Percentiles rank a stretch among this genome's conserved stretches.
Conservation (phyloP, 805 yeast species). For the Pichia pseudocactophila region DNA sequence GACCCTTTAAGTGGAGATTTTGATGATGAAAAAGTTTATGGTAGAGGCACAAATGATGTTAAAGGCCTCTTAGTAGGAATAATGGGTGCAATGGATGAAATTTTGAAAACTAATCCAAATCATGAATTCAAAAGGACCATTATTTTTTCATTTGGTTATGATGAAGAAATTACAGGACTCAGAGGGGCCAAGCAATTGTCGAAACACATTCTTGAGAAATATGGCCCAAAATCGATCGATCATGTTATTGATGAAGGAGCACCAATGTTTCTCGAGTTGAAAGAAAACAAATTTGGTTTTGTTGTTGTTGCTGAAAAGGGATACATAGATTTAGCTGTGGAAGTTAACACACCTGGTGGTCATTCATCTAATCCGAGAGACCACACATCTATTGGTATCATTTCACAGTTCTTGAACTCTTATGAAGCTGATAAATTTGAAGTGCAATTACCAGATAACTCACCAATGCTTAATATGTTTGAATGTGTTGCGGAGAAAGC, state of each 20-base stretch:
- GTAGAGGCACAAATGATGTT: constrained; percentile 72
- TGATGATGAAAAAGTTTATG: constrained; percentile 61
- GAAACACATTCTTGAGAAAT: constrained; percentile 37
- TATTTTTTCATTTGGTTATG: constrained; percentile 62
- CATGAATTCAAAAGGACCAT: constrained; percentile 39
- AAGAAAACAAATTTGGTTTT: constrained; percentile 33
- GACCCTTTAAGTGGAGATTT: constrained; percentile 58
- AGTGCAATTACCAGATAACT: constrained; percentile 37
- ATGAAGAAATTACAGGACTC: constrained; percentile 64
- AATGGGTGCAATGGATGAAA: constrained; percentile 52
- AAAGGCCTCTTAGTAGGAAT: constrained; percentile 60
- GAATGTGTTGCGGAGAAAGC: constrained; percentile 57
- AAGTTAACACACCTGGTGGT: constrained; percentile 48
- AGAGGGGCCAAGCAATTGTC: constrained; percentile 52
- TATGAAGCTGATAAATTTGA: constrained; percentile 51
- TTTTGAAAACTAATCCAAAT: constrained; percentile 47
- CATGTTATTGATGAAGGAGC: constrained; percentile 51
- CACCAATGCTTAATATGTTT: constrained; percentile 49
- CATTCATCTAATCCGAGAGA: constrained; percentile 54
- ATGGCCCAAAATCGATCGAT: constrained; percentile 52
- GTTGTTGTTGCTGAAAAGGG: constrained; percentile 42
- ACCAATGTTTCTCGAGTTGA: constrained; percentile 24
- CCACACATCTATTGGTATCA: constrained; percentile 70
- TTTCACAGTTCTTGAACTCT: constrained; percentile 44
- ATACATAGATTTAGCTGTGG: constrained; percentile 34